Evolutionary conservation across 108 stramenopile genomes (phyloP), one percentile per base, ranked within the genome.

Genomic region (Skeletonema grethae): DNA sequence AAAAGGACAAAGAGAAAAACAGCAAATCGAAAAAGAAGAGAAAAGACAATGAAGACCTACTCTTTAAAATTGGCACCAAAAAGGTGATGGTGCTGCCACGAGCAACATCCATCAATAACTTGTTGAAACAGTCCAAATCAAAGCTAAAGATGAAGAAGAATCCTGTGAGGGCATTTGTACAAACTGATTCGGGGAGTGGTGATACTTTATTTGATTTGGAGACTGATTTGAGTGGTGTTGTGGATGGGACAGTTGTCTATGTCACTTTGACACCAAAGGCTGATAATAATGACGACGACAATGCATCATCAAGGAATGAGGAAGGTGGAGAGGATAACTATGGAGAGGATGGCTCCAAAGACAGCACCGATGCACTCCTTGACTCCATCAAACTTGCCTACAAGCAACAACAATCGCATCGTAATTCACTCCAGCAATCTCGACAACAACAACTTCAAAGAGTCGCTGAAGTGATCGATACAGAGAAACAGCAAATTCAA

Each of bases 121-220:
- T 87, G 35, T 18, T 77, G 60, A 84, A 82, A 56, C 61, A 63
- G 16, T 75, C 84, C 16, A 79, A 83, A 53, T 22, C 72, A 32
- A 90, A 86, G 56, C 61, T 85, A 29, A 78, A 76, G 8, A 29
- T 87, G 62, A 86, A 86, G 73, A 79, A 72, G 61, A 84, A 77
- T 39, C 79, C 85, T 13, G 58, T 77, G 11, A 58, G 87, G 24
- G 67, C 35, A 32, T 88, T 88, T 57, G 60, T 72, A 18, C 60
- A 76, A 39, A 30, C 62, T 31, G 36, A 68, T 7, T 22, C 18
- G 1, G 58, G 64, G 20, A 30, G 29, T 1, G 57, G 57, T 34
- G 55, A 38, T 22, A 35, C 29, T 7, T 41, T 66, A 41, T 62
- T 78, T 39, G 87, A 88, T 25, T 34, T 84, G 24, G 62, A 60